Evolutionary conservation across 2,329 filamentous ascomycete genomes (phyloP).

Genomic region (Pestalotiopsis sp.): DNA sequence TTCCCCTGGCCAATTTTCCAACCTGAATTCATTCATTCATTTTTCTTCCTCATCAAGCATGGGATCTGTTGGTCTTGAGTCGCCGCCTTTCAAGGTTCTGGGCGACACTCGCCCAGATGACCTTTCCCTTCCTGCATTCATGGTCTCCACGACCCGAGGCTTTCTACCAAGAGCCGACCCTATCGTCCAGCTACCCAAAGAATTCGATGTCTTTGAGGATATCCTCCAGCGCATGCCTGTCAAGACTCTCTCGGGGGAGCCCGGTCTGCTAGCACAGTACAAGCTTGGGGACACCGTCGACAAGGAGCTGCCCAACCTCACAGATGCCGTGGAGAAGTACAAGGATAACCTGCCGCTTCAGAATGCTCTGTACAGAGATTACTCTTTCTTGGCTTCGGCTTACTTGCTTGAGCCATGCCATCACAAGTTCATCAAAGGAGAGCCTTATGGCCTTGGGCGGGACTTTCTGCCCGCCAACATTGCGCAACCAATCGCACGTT

Average conservation of each 20-base stretch:
- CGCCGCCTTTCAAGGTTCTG: slow-evolving; percentile 57
- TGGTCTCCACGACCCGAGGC: slow-evolving; percentile 73
- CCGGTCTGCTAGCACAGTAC: slow-evolving; percentile 75
- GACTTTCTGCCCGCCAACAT: slow-evolving; percentile 72
- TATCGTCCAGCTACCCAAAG: slow-evolving; percentile 63
- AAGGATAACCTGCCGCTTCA: slow-evolving; percentile 73
- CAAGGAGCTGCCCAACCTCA: slow-evolving; percentile 75
- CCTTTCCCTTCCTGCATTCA: slow-evolving; percentile 69
- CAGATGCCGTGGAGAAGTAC: slow-evolving; percentile 70
- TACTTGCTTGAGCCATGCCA: slow-evolving; percentile 93
- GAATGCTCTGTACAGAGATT: slow-evolving; percentile 88
- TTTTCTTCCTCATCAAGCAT: background rate
- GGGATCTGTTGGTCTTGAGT: background rate
- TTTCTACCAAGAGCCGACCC: slow-evolving; percentile 71
- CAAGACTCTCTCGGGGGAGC: slow-evolving; percentile 68
- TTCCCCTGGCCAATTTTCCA: background rate
- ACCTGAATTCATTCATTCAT: background rate
- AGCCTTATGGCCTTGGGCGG: slow-evolving; percentile 76
- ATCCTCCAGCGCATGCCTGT: slow-evolving; percentile 55
- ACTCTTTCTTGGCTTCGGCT: slow-evolving; percentile 87
- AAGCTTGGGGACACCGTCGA: slow-evolving; percentile 75
- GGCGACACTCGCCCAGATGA: slow-evolving; percentile 63
- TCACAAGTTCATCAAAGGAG: slow-evolving; percentile 67
- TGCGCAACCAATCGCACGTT: slow-evolving; percentile 78
- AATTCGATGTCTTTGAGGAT: slow-evolving; percentile 72